phyloP scores from a whole-genome alignment of 1,284 basidiomycete species.

The Hypsizygus ulmarius region DNA sequence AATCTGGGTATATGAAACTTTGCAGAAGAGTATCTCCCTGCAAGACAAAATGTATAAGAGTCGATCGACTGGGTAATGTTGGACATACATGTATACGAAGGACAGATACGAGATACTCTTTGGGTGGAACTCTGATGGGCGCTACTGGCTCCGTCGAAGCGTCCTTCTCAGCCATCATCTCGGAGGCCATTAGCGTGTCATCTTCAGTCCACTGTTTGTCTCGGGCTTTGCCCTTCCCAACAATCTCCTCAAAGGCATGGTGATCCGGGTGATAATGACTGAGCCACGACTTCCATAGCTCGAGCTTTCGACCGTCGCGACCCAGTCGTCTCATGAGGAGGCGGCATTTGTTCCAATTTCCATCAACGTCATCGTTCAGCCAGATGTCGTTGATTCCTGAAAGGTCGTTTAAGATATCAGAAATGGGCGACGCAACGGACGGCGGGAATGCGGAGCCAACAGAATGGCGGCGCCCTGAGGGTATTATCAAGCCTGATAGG shows the following conservation, averaged over 20 bases:
- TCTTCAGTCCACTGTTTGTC: slow-evolving; percentile 48
- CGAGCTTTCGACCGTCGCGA: slow-evolving; percentile 67
- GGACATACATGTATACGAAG: slow-evolving; percentile 58
- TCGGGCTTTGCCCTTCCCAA: slow-evolving; percentile 29
- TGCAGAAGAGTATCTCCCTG: slow-evolving; percentile 56
- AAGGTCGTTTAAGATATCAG: slow-evolving; percentile 21
- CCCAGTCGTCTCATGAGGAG: slow-evolving; percentile 49
- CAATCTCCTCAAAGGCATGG: slow-evolving; percentile 10
- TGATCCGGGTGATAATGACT: slow-evolving; percentile 29
- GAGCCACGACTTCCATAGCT: slow-evolving; percentile 71
- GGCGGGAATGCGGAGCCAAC: slow-evolving; percentile 20
- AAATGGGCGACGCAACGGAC: slow-evolving; percentile 23
- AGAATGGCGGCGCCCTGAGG: slow-evolving; percentile 5
- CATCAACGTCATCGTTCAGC: slow-evolving; percentile 42
- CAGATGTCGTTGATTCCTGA: slow-evolving; percentile 34
- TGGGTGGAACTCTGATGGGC: slow-evolving; percentile 29
- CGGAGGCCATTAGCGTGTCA: slow-evolving; percentile 31
- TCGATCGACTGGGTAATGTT: not conserved
- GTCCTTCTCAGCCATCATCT: slow-evolving; percentile 19
- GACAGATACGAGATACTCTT: slow-evolving; percentile 46
- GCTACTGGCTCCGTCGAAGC: slow-evolving; percentile 14
- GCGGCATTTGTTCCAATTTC: slow-evolving; percentile 62
- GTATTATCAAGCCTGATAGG: not conserved
- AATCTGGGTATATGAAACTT: slow-evolving; percentile 68
- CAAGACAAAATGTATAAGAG: slow-evolving; percentile 4